Conservation (phyloP, 2,329 filamentous ascomycete genomes). For the Stachybotrys echinatus region DNA sequence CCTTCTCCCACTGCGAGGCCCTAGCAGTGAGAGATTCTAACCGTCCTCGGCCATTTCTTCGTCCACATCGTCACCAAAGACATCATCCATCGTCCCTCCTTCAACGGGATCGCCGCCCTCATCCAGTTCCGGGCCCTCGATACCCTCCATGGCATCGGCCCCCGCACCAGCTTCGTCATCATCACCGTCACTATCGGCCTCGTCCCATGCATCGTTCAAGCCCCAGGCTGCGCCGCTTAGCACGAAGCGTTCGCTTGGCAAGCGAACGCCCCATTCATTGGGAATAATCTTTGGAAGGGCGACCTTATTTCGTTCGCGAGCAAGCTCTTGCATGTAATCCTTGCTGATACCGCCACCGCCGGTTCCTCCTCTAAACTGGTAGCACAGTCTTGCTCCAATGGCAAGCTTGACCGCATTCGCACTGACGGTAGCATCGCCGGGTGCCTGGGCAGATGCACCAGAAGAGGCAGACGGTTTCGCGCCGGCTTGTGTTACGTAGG, state of each 20-base stretch:
- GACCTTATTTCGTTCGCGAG: constrained; percentile 63
- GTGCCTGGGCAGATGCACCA: constrained; percentile 42
- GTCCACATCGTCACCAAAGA: constrained; percentile 49
- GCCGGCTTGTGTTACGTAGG: constrained; percentile 56
- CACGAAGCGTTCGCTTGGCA: constrained; percentile 65
- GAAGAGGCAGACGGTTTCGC: constrained; percentile 42
- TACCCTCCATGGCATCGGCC: constrained; percentile 45
- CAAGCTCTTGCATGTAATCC: constrained; percentile 73
- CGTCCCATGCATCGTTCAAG: constrained; percentile 53
- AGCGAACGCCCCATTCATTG: constrained; percentile 61
- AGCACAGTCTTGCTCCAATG: constrained; percentile 61
- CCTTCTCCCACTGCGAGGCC: not conserved
- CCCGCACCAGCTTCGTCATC: constrained; percentile 33
- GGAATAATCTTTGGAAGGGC: constrained; percentile 57
- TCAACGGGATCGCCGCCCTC: constrained; percentile 42
- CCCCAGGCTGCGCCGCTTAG: constrained; percentile 63
- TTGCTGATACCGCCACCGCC: constrained; percentile 56
- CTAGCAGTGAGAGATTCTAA: not conserved
- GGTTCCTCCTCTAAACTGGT: constrained; percentile 59
- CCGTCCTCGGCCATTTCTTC: constrained; percentile 49
- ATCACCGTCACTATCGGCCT: constrained; percentile 34
- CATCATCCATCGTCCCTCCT: constrained; percentile 47
- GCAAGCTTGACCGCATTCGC: constrained; percentile 68
- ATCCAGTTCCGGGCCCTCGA: constrained; percentile 34
- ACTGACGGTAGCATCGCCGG: constrained; percentile 52